These are phyloP conservation scores for Massarina eburnea DNA, from an alignment of 2,329 filamentous ascomycete species.

Conservation along the genomic window DNA sequence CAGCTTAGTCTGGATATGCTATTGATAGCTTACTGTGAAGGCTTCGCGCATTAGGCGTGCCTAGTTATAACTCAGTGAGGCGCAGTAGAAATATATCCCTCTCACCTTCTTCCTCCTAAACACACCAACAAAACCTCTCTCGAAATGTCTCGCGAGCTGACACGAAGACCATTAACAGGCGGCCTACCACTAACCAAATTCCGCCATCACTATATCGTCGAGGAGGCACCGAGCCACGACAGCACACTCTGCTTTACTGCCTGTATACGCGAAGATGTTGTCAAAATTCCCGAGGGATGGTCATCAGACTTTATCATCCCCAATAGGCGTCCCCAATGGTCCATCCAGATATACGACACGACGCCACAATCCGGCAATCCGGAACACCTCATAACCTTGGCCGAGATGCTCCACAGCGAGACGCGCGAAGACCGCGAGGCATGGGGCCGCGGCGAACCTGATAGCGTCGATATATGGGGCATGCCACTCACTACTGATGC, in stretches of 20 bases:
- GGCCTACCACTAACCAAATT: slow-evolving; percentile 11
- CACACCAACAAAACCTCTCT: background rate
- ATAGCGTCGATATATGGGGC: slow-evolving; percentile 13
- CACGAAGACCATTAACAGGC: slow-evolving; percentile 17
- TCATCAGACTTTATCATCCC: slow-evolving; percentile 10
- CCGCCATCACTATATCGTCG: slow-evolving; percentile 10
- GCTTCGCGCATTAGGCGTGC: too few species aligned
- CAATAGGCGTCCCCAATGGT: slow-evolving; percentile 8
- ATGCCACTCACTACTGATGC: slow-evolving; percentile 9
- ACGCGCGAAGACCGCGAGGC: slow-evolving; percentile 9
- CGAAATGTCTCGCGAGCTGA: slow-evolving; percentile 9
- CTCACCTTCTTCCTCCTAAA: too few species aligned
- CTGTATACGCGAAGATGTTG: slow-evolving; percentile 12
- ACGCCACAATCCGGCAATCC: slow-evolving; percentile 10
- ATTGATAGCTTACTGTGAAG: too few species aligned
- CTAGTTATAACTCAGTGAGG: too few species aligned
- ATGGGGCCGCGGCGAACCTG: slow-evolving; percentile 4
- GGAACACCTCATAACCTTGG: slow-evolving; percentile 9
- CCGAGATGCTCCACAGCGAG: slow-evolving; percentile 9
- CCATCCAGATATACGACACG: slow-evolving; percentile 15
- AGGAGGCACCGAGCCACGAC: slow-evolving; percentile 10
- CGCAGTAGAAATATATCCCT: background rate
- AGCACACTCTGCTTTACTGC: slow-evolving; percentile 12
- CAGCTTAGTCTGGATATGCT: too few species aligned
- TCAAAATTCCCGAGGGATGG: slow-evolving; percentile 11